phyloP scores from a whole-genome alignment of 2,329 filamentous ascomycete species.

The Kalmusia sp. region DNA sequence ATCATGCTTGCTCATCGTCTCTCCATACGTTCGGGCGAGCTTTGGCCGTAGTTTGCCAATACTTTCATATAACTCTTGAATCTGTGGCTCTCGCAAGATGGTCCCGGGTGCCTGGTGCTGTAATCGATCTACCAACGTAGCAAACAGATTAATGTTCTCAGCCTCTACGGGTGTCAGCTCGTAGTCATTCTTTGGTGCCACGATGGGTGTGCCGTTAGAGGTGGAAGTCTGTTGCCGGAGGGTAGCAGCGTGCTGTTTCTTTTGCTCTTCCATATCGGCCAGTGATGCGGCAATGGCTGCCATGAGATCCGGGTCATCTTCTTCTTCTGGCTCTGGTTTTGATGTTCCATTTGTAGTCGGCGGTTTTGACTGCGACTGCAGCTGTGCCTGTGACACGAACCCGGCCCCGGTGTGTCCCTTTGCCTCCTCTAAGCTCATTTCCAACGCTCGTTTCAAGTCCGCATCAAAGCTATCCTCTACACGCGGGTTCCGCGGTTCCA shows the following conservation, averaged over 20 bases:
- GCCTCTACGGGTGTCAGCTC: constrained; percentile 92
- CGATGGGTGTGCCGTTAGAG: constrained; percentile 56
- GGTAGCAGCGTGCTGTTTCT: constrained; percentile 83
- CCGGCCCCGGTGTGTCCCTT: constrained; percentile 74
- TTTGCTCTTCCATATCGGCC: constrained; percentile 97
- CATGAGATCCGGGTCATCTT: constrained; percentile 91
- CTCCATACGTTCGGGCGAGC: constrained; percentile 91
- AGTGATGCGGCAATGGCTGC: constrained; percentile 94
- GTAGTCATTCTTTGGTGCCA: constrained; percentile 87
- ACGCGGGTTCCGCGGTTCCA: constrained; percentile 90
- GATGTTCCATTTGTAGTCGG: constrained; percentile 43
- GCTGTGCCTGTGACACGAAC: constrained; percentile 71
- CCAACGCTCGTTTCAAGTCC: constrained; percentile 88
- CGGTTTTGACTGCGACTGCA: constrained; percentile 48
- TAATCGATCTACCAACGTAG: constrained; percentile 90
- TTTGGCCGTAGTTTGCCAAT: constrained; percentile 94
- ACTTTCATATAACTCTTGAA: constrained; percentile 96
- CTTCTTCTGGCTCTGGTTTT: constrained; percentile 64
- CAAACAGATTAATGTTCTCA: constrained; percentile 96
- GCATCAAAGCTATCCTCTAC: constrained; percentile 93
- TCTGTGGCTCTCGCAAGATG: constrained; percentile 94
- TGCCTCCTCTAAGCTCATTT: constrained; percentile 96
- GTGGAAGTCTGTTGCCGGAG: constrained; percentile 79
- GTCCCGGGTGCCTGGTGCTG: constrained; percentile 96
- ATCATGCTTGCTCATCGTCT: constrained; percentile 99